phyloP scores from a whole-genome alignment of 768 basidiomycete species.

The Lactifluus piperatus region DNA sequence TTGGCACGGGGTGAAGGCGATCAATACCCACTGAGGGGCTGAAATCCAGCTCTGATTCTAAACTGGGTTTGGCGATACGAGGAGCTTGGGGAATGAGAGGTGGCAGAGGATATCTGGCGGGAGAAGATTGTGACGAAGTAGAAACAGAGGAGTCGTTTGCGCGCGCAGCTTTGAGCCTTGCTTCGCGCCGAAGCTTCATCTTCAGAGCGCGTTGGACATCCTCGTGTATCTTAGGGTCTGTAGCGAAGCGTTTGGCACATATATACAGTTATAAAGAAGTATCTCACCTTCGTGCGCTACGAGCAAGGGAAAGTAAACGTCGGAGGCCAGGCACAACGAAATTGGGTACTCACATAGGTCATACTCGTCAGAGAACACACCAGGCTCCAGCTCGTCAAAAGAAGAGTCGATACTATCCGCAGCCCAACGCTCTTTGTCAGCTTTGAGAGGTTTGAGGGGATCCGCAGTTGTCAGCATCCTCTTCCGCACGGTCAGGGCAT shows the following conservation, averaged over 20 bases:
- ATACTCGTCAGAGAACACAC: slow-evolving; percentile 62
- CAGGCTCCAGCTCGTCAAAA: slow-evolving; percentile 19
- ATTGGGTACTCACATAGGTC: slow-evolving; percentile 51
- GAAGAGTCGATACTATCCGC: slow-evolving; percentile 3
- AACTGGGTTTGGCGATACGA: slow-evolving; percentile 16
- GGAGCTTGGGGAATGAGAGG: slow-evolving; percentile 26
- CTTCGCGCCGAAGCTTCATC: slow-evolving; percentile 67
- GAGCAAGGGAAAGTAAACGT: slow-evolving; percentile 14
- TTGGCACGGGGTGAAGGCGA: slow-evolving; percentile 54
- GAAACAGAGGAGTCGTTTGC: slow-evolving; percentile 21
- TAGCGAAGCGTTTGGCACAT: slow-evolving; percentile 15
- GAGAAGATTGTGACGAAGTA: slow-evolving; percentile 21
- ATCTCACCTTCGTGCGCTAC: slow-evolving; percentile 66
- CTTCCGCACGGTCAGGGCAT: slow-evolving; percentile 9
- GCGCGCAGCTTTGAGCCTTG: slow-evolving; percentile 36
- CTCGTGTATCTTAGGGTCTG: slow-evolving; percentile 74
- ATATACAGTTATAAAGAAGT: not conserved
- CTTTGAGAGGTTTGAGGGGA: not conserved
- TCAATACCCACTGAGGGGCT: slow-evolving; percentile 49
- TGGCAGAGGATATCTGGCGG: slow-evolving; percentile 22
- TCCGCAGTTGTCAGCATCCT: slow-evolving; percentile 17
- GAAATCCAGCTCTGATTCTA: slow-evolving; percentile 53
- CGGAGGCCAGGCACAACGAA: not conserved
- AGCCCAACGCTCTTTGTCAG: slow-evolving; percentile 13
- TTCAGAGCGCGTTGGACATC: slow-evolving; percentile 72